Base-by-base conservation (phyloP, 2,329 filamentous ascomycete genomes). In the Dothideomycetidae sp. region DNA sequence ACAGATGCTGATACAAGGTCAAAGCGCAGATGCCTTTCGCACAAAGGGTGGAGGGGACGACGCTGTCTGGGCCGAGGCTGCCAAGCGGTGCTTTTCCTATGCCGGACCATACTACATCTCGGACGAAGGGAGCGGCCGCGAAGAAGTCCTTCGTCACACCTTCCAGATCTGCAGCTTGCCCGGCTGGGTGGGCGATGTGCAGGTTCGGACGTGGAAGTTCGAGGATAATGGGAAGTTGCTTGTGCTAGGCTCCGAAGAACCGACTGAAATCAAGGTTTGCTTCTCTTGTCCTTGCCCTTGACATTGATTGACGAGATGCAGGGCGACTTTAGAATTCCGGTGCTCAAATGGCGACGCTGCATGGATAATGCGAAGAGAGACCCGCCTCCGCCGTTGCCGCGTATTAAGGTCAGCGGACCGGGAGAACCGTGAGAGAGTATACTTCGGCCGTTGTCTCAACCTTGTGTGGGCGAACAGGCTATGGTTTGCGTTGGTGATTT, bases 121-220 rank as follows among this genome's bases (percentile, higher is more conserved):
- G 29, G 44, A 55, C 29, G 56, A 59, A 37, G 54, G 54, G 1
- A 29, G 14, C 9, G 54, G 51, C 10, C 45, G 52, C 11, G 50
- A 52, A 44, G 55, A 59, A 37, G 46, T 52, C 2, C 43, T 59
- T 12, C 37, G 54, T 26, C 56, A 59, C 41, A 56, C 52, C 1
- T 57, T 58, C 39, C 54, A 58, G 37, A 53, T 56, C 23, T 57
- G 54, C 42, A 57, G 53, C 41, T 39, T 58, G 41, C 56, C 56
- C 4, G 55, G 54, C n/a, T 58, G 55, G 54, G 49, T 57, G 10
- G 54, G 54, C 17, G 53, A 57, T 32, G 50, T 57, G 4, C 56
- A 59, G 30, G 43, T 57, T 17, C 43, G 55, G 28, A 56, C 54
- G 18, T 54, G 56, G 45, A 48, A 46, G 3, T 58, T 58, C 29